These are phyloP conservation scores for Aspergillus sclerotiicarbonarius DNA, from an alignment of 495 filamentous ascomycete species.

Conservation along the genomic window DNA sequence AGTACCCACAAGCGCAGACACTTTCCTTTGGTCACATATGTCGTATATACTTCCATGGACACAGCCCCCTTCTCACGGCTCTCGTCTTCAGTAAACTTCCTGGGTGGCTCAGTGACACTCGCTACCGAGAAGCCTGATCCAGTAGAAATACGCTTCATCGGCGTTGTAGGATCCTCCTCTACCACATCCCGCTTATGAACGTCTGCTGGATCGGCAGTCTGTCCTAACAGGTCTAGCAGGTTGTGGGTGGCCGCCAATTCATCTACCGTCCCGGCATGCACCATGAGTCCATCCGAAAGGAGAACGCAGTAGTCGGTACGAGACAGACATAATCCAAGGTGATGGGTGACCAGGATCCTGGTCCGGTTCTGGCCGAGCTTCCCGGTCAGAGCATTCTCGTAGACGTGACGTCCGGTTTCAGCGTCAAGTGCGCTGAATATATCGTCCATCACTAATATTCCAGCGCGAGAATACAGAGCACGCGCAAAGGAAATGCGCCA, in stretches of 20 bases:
- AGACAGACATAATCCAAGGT: conserved; percentile 67
- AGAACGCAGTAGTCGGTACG: conserved; percentile 68
- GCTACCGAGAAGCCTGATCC: conserved; percentile 10
- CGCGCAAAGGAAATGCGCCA: conserved; percentile 76
- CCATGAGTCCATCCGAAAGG: conserved; percentile 61
- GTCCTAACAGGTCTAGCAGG: conserved; percentile 55
- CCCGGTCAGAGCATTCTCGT: conserved; percentile 68
- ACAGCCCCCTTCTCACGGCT: conserved; percentile 62
- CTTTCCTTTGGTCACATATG: conserved; percentile 64
- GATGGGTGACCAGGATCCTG: conserved; percentile 75
- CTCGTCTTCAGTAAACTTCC: conserved; percentile 71
- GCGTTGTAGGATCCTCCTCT: conserved; percentile 1
- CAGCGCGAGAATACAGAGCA: conserved; percentile 76
- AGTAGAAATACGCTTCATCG: conserved; percentile 15
- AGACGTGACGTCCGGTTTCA: conserved; percentile 72
- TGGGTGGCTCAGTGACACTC: conserved; percentile 30
- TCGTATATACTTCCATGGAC: conserved; percentile 56
- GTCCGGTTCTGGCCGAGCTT: conserved; percentile 65
- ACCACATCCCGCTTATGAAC: conserved; percentile 20
- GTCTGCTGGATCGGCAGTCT: conserved; percentile 45
- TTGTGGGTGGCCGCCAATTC: conserved; percentile 47
- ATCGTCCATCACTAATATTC: conserved; percentile 73
- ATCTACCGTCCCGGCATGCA: conserved; percentile 52
- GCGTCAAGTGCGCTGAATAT: conserved; percentile 67
- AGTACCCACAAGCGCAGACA: conserved; percentile 59